Base-by-base conservation (phyloP, 306 rosid genomes). In the Acmispon strigosus region DNA sequence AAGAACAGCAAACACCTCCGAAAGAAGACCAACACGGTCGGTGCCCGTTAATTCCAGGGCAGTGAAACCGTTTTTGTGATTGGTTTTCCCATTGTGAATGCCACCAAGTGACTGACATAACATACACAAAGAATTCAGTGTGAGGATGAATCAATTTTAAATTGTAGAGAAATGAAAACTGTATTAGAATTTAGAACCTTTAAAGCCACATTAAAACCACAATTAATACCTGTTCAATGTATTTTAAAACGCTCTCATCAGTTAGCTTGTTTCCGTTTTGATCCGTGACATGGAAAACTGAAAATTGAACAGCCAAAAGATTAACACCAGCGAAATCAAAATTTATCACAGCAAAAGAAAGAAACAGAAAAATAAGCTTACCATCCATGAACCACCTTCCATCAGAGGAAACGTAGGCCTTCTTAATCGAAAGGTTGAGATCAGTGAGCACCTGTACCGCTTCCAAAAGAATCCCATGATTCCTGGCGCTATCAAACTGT, bases 311-410 rank as follows among this genome's bases (percentile, higher is more conserved):
- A 58, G 29, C 36, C 36, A 77, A 41, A 20, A 20, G n/a, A 8
- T 76, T 68, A 79, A 70, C 13, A 7, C 10, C 54, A 2, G 5
- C 1, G 5, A 19, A 18, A 56, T 63, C 51, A 41, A 41, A 68
- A 68, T 27, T 17, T 7, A 55, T 3, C 15, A 42, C 6, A 3
- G 8, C 15, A 51, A 58, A 32, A 5, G 1, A 47, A 61, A 34
- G 3, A 45, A 57, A 9, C 14, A 12, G 29, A 32, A 32, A 16
- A 64, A 56, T 10, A 20, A 64, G 42, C 85, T 73, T 76, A 94
- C 99, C 99, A 84, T 87, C 97, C 99, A 94, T 94, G 91, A 89
- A 91, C 99, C 99, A 94, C 39, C 79, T 81, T 8, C 96, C 99
- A 79, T 94, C 99, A 0, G 99, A 90, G 52, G 96, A 94, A 82